Evolutionary conservation across 31 red algal genomes (phyloP).

Genomic region (Odonthalia washingtoniensis): DNA sequence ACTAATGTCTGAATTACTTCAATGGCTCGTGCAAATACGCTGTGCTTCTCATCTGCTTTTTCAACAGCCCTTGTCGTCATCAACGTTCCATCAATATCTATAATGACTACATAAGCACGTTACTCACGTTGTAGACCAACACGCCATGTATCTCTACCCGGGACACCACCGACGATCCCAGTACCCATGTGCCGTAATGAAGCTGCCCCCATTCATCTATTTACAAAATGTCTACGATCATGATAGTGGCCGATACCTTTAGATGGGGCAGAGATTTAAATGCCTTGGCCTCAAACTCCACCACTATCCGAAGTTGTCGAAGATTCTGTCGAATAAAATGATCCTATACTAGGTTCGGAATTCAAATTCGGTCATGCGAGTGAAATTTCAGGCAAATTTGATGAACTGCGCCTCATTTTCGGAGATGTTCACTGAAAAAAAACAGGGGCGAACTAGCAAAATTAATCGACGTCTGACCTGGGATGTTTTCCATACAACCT

Average conservation of each 20-base stretch:
- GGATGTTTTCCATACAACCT: too few species aligned
- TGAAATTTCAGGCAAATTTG: too few species aligned
- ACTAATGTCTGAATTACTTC: slow-evolving; percentile 53
- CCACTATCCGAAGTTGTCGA: not conserved
- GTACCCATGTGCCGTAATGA: too few species aligned
- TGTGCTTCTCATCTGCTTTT: slow-evolving; percentile 52
- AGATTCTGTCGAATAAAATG: not conserved
- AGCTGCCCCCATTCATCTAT: not conserved
- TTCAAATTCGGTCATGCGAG: not conserved
- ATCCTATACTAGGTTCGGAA: not conserved
- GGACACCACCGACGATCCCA: too few species aligned
- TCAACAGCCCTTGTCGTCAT: slow-evolving; percentile 71
- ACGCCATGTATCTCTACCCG: too few species aligned
- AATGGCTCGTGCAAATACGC: too few species aligned
- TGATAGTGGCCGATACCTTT: not conserved
- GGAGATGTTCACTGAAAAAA: not conserved
- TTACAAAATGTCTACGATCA: not conserved
- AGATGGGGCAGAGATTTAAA: not conserved
- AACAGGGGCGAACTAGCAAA: slow-evolving; percentile 12
- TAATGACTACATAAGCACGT: slow-evolving; percentile 55
- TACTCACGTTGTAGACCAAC: slow-evolving; percentile 1
- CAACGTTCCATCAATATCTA: slow-evolving; percentile 89
- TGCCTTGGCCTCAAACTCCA: not conserved
- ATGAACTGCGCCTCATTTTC: too few species aligned
- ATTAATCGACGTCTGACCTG: slow-evolving; percentile 43